phyloP scores from a whole-genome alignment of 306 rosid species.

The Astragalus membranaceus region DNA sequence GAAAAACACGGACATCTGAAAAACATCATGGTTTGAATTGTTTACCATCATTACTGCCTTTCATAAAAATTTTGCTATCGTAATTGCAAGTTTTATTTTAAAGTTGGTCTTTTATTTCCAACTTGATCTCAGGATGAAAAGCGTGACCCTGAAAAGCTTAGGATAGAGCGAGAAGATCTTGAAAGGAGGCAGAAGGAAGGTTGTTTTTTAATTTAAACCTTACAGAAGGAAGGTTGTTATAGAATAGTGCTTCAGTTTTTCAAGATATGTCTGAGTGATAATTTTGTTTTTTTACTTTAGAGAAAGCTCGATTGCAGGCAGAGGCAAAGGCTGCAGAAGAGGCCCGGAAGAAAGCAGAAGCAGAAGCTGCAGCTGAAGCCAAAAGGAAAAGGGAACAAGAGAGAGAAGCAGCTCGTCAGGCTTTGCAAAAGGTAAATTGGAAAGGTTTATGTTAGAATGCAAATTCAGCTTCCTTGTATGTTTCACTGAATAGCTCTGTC shows the following conservation, averaged over 20 bases:
- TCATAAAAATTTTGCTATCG: not conserved
- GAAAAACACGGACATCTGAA: not conserved
- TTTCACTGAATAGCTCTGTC: conserved; percentile 13
- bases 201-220: conserved; percentile 19
- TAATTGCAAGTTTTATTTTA: not conserved
- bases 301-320: conserved; percentile 90
- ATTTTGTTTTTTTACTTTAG: conserved; percentile 26
- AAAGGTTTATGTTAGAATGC: not conserved
- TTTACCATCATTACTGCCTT: conserved; percentile 8
- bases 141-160: conserved; percentile 78
- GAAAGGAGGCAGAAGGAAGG: conserved; percentile 85
- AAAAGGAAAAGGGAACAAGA: conserved; percentile 72
- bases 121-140: conserved; percentile 66
- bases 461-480: not conserved
- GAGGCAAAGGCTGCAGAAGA: conserved; percentile 97
- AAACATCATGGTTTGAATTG: not conserved
- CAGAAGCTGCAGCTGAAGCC: conserved; percentile 74
- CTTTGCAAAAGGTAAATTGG: conserved; percentile 62
- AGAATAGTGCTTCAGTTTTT: not conserved
- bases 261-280: not conserved
- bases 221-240: too few relatives aligned
- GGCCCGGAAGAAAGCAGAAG: conserved; percentile 74
- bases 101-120: conserved; percentile 12
- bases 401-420: conserved; percentile 95
- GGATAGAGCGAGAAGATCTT: conserved; percentile 83